Evolutionary conservation across 176 grass and related monocot genomes (phyloP), one percentile per base, ranked within the genome.

Genomic region (Rhynchospora tenuis): DNA sequence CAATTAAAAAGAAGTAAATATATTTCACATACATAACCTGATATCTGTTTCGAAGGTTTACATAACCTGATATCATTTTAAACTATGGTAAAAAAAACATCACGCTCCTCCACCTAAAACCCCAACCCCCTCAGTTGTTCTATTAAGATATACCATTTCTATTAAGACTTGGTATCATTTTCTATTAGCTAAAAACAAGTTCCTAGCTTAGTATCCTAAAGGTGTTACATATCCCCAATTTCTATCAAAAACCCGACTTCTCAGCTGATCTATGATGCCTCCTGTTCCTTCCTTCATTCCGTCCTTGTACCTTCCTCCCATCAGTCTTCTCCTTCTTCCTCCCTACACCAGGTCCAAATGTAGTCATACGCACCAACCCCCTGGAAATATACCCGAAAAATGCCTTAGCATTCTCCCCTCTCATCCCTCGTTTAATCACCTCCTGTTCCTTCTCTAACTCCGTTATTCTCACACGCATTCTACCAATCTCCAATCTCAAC

Each of bases 371-470:
- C 14, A 91, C 91, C 2, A 97, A 54, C 2, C 94, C 94, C n/a
- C 73, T 59, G 2, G 94, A 97, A 19, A 97, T 84, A 24, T 91
- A 93, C 58, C 87, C 91, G 10, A 97, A 78, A 86, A 97, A 88
- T 14, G 89, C 94, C 43, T 82, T 42, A 0, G 88, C 93, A 20
- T 90, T 83, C 16, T 83, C 47, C 42, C 83, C 84, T 0, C 33
- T 23, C 12, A 93, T 51, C 0, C 90, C 90, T 20, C 89, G 78
- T 23, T 94, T 97, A 83, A 97, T 97, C 38, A 93, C 48, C n/a
- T 89, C 90, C 42, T 97, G 94, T 67, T 89, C 91, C 73, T 92
- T 79, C 88, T 97, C 94, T 55, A 92, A 92, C 83, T 92, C 91
- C 26, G 85, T 97, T 28, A 97, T 85, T 38, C 94, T 86, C 77